Evolutionary conservation across 768 basidiomycete species (phyloP).

Genomic region (Daedaleopsis sinensis): DNA sequence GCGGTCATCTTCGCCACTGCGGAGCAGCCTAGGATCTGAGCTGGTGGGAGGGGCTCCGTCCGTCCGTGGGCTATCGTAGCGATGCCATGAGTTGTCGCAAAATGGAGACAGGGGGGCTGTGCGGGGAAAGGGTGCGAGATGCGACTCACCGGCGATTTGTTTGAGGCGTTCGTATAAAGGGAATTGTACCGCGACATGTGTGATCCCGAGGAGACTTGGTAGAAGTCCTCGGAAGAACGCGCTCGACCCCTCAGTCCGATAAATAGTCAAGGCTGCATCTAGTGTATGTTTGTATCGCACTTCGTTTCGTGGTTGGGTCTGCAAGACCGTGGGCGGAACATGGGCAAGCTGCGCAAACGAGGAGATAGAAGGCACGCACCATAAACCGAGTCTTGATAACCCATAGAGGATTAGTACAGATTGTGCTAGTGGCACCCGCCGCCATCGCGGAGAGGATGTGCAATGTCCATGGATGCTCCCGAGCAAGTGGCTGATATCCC

Average conservation of each 20-base stretch:
- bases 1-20: conserved; percentile 97
- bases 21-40: conserved; percentile 83
- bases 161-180: conserved; percentile 96
- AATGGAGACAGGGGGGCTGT: background rate
- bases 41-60: conserved; percentile 50
- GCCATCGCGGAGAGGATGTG: conserved; percentile 96
- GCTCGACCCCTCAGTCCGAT: conserved; percentile 79
- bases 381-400: conserved; percentile 99
- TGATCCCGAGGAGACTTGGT: conserved; percentile 91
- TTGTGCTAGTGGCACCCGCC: conserved; percentile 91
- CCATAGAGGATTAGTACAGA: conserved; percentile 96
- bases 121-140: background rate
- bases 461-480: conserved; percentile 83
- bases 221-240: conserved; percentile 96
- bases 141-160: conserved; percentile 76
- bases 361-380: conserved; percentile 50
- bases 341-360: conserved; percentile 1
- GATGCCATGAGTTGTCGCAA: background rate
- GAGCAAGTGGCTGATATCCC: conserved; percentile 79
- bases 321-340: conserved; percentile 1
- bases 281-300: conserved; percentile 84
- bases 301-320: conserved; percentile 87
- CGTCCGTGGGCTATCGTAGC: conserved; percentile 38
- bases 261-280: conserved; percentile 90
- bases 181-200: conserved; percentile 97